phyloP scores from a whole-genome alignment of 2,329 filamentous ascomycete genomes.

The Coniochaeta hoffmannii region DNA sequence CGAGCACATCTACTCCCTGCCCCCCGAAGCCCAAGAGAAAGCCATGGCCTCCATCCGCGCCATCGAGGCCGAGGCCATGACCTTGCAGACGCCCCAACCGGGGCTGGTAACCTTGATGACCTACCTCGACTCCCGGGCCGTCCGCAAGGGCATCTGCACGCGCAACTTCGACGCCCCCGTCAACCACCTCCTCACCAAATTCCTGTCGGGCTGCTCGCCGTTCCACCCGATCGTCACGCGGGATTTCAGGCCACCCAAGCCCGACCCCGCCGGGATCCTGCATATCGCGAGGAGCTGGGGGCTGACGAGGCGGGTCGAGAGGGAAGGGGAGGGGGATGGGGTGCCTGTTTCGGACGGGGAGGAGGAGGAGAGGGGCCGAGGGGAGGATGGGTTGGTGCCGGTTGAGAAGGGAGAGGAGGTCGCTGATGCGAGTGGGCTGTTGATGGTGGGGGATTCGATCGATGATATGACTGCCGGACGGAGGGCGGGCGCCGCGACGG shows the following conservation, averaged over 20 bases:
- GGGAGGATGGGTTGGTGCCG: conserved; percentile 12
- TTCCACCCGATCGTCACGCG: conserved; percentile 80
- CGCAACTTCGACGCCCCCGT: conserved; percentile 86
- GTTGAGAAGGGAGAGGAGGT: conserved; percentile 14
- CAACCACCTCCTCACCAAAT: conserved; percentile 64
- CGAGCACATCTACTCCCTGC: conserved; percentile 73
- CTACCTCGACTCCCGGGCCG: conserved; percentile 60
- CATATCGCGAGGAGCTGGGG: conserved; percentile 78
- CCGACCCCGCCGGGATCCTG: conserved; percentile 78
- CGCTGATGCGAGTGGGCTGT: conserved; percentile 39
- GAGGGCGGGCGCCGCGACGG: conserved; percentile 77
- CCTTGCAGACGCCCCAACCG: conserved; percentile 69
- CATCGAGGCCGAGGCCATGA: conserved; percentile 80
- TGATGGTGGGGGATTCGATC: conserved; percentile 72
- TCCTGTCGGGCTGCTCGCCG: conserved; percentile 56
- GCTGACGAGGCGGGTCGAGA: conserved; percentile 27
- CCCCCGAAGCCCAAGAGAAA: conserved; percentile 46
- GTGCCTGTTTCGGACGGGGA: conserved; percentile 10
- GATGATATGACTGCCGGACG: conserved; percentile 91
- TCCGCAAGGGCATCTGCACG: conserved; percentile 84
- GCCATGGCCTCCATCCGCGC: conserved; percentile 68
- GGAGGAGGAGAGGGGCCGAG: conserved; percentile 11
- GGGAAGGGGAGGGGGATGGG: conserved; percentile 9
- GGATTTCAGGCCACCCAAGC: conserved; percentile 78
- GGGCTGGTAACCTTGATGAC: conserved; percentile 73